Evolutionary conservation across 169 alveolate species (phyloP).

Genomic region (Plasmodium inui): DNA sequence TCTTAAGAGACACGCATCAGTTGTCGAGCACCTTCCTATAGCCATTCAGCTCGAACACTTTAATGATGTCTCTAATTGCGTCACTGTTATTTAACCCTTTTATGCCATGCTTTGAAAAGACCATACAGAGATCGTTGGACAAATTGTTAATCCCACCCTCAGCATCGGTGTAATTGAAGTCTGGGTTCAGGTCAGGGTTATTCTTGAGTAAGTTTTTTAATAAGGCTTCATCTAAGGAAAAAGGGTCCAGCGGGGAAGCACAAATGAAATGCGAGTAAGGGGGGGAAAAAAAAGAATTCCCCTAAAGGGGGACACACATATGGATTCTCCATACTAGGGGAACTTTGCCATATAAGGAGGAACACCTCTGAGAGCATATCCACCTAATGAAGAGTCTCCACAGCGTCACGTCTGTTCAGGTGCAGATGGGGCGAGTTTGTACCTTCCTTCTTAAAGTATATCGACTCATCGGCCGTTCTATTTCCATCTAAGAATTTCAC

Average conservation of each 20-base stretch:
- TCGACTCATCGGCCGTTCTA: conserved; percentile 79
- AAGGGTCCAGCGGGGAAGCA: not conserved
- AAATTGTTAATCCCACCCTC: conserved; percentile 43
- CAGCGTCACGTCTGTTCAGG: not conserved
- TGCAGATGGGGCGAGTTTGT: not conserved
- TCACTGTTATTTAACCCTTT: conserved; percentile 38
- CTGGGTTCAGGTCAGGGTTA: conserved; percentile 82
- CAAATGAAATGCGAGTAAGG: not conserved
- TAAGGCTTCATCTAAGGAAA: conserved; percentile 78
- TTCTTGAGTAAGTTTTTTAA: conserved; percentile 78
- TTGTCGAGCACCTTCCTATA: conserved; percentile 51
- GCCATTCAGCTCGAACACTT: conserved; percentile 70
- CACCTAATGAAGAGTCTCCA: not conserved
- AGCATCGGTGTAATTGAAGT: conserved; percentile 31
- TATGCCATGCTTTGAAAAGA: conserved; percentile 71
- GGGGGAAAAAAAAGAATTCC: too few relatives aligned
- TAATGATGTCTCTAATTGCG: conserved; percentile 39
- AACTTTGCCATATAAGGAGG: not conserved
- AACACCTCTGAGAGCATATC: not conserved
- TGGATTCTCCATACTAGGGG: not conserved
- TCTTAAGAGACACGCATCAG: not conserved
- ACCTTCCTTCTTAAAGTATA: conserved; percentile 83
- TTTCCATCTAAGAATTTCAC: conserved; percentile 80
- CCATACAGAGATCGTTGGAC: conserved; percentile 57
- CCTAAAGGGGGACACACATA: not conserved